A percentile compares a stretch with the other conserved stretches of the same genome.
Conservation (phyloP, 441 rosid species). For the Pelargonium myrrhifolium region DNA sequence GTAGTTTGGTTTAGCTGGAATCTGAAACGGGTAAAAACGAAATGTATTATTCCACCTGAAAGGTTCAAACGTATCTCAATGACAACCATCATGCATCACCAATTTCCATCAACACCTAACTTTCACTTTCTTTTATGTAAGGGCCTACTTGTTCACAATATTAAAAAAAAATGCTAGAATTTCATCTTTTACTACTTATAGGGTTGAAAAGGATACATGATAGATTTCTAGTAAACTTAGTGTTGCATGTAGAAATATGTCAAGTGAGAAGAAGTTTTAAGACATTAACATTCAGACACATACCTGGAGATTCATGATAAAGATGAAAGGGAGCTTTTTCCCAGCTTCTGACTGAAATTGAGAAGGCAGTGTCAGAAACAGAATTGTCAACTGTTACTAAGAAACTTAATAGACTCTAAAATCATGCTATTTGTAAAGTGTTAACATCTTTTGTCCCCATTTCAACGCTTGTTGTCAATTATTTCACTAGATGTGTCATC, state of each 20-base stretch:
- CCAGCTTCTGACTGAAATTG: conserved; percentile 74
- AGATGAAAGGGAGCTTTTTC: conserved; percentile 84
- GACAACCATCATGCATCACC: not conserved
- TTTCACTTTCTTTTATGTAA: not conserved
- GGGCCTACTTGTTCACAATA: conserved; percentile 5
- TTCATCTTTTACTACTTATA: conserved; percentile 1
- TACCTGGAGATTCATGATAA: conserved; percentile 89
- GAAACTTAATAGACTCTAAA: not conserved
- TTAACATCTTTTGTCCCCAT: not conserved
- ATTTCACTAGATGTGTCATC: not conserved
- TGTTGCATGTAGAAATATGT: not conserved
- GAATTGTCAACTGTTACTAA: not conserved
- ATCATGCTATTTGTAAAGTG: not conserved
- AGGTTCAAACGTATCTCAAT: not conserved
- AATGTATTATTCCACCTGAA: conserved; percentile 1
- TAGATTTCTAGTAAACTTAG: not conserved
- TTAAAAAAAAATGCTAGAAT: not conserved
- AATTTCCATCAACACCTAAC: not conserved
- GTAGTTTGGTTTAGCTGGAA: conserved; percentile 85
- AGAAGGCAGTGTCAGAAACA: conserved; percentile 10
- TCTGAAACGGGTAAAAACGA: conserved; percentile 31
- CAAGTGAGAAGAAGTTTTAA: not conserved
- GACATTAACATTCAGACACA: conserved; percentile 2
- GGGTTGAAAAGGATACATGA: not conserved
- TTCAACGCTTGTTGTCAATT: not conserved